Evolutionary conservation across 768 basidiomycete genomes (phyloP).

Genomic region (Lentinula raphanica): DNA sequence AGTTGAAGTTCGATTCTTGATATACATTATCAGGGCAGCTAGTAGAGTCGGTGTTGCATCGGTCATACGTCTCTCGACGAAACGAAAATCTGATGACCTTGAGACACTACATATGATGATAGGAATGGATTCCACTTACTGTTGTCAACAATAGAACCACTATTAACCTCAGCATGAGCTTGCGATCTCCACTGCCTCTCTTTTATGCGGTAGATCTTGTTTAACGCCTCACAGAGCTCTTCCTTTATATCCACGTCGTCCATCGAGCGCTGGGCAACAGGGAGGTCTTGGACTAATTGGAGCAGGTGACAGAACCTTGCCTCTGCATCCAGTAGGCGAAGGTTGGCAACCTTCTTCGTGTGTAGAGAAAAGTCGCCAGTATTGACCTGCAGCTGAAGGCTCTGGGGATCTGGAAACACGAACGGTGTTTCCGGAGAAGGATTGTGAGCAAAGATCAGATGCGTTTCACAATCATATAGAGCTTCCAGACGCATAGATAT

Average conservation of each 20-base stretch:
- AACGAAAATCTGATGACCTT: neutral
- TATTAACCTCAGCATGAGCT: neutral
- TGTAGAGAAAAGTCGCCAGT: neutral
- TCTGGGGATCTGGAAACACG: neutral
- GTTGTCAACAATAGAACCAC: neutral
- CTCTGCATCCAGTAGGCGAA: neutral
- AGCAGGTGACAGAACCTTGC: neutral
- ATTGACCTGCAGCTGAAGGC: neutral
- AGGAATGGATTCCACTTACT: too few species aligned
- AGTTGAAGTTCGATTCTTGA: neutral
- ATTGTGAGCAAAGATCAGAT: neutral
- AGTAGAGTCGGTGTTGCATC: neutral
- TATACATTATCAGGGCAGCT: neutral
- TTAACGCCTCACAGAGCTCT: neutral
- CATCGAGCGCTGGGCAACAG: neutral
- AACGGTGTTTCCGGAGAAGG: neutral
- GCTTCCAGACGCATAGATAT: neutral
- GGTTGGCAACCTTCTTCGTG: neutral
- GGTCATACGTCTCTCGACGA: neutral
- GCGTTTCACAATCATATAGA: neutral
- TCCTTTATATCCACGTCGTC: neutral
- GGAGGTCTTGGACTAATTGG: neutral
- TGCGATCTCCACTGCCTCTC: neutral
- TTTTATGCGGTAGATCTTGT: neutral
- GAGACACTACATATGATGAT: too few species aligned